Percentiles rank a stretch among this genome's conserved stretches.
phyloP scores from a whole-genome alignment of 805 yeast genomes.

The Saccharomycopsis amapae region DNA sequence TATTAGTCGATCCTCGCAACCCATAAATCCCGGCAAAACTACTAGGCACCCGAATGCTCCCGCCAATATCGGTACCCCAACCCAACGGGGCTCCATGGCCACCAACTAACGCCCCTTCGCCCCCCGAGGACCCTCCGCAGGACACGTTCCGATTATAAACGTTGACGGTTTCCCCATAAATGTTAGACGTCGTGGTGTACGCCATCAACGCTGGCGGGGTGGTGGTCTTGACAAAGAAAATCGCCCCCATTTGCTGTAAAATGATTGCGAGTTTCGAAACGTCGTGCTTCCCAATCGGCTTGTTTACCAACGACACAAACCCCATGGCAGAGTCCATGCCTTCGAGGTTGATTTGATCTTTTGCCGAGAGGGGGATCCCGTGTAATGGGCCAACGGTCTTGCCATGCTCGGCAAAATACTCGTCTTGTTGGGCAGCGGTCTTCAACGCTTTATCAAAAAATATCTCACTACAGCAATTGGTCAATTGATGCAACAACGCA shows the following conservation, averaged over 20 bases:
- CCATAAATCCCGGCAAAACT: slow-evolving; percentile 58
- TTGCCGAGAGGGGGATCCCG: slow-evolving; percentile 59
- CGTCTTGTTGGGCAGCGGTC: slow-evolving; percentile 50
- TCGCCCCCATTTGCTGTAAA: slow-evolving; percentile 39
- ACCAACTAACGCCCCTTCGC: slow-evolving; percentile 60
- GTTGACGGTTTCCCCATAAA: slow-evolving; percentile 53
- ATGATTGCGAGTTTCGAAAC: slow-evolving; percentile 5
- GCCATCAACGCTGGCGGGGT: slow-evolving; percentile 71
- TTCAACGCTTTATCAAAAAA: slow-evolving; percentile 54
- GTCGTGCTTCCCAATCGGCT: slow-evolving; percentile 7
- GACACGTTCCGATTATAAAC: slow-evolving; percentile 50
- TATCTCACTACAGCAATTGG: slow-evolving; percentile 30
- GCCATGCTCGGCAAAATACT: slow-evolving; percentile 38
- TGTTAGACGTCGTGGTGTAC: slow-evolving; percentile 52
- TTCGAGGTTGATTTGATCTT: slow-evolving; percentile 35
- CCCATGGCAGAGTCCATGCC: slow-evolving; percentile 47
- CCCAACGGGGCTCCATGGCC: slow-evolving; percentile 57
- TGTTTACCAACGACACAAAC: slow-evolving; percentile 27
- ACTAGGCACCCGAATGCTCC: slow-evolving; percentile 61
- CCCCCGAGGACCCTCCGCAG: slow-evolving; percentile 70
- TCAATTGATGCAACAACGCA: slow-evolving; percentile 49
- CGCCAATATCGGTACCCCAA: slow-evolving; percentile 67
- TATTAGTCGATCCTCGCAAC: slow-evolving; percentile 53
- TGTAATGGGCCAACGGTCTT: slow-evolving; percentile 54
- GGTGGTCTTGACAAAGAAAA: slow-evolving; percentile 56